These are phyloP conservation scores for Alternaria tenuissima DNA, from an alignment of 2,329 filamentous ascomycete species.

Conservation along the genomic window DNA sequence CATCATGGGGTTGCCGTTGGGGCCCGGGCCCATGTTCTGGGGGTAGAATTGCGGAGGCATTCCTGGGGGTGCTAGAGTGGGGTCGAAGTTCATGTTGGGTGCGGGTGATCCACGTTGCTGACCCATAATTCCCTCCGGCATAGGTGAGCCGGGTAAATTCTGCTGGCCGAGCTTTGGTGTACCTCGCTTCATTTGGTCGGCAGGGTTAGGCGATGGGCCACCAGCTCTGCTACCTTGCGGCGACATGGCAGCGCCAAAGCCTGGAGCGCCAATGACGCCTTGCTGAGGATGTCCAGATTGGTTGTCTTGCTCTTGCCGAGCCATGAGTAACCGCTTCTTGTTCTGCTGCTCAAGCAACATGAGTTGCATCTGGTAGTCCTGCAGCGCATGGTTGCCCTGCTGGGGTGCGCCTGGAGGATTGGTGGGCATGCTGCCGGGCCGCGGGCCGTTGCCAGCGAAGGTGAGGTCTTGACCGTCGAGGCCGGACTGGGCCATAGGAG, in stretches of 20 bases:
- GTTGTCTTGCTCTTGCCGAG: conserved; percentile 78
- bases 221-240: conserved; percentile 73
- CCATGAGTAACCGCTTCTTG: conserved; percentile 86
- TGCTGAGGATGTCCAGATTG: conserved; percentile 61
- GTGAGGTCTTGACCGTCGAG: conserved; percentile 46
- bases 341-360: conserved; percentile 89
- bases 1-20: conserved; percentile 59
- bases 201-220: conserved; percentile 78
- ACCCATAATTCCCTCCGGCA: conserved; percentile 74
- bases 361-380: conserved; percentile 89
- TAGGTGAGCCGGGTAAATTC: conserved; percentile 71
- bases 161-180: conserved; percentile 76
- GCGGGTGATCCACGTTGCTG: conserved; percentile 68
- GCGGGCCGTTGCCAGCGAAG: conserved; percentile 46
- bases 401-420: conserved; percentile 60
- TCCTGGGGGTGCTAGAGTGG: conserved; percentile 58
- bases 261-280: conserved; percentile 59
- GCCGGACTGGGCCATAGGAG: conserved; percentile 77
- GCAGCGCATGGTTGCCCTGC: conserved; percentile 78
- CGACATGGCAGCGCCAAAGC: conserved; percentile 72
- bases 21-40: conserved; percentile 38
- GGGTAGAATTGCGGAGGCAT: conserved; percentile 51
- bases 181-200: conserved; percentile 80
- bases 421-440: conserved; percentile 65
- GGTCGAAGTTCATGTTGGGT: conserved; percentile 62